Base-by-base conservation (phyloP, 257 asterid species). In the Scutellaria galericulata region DNA sequence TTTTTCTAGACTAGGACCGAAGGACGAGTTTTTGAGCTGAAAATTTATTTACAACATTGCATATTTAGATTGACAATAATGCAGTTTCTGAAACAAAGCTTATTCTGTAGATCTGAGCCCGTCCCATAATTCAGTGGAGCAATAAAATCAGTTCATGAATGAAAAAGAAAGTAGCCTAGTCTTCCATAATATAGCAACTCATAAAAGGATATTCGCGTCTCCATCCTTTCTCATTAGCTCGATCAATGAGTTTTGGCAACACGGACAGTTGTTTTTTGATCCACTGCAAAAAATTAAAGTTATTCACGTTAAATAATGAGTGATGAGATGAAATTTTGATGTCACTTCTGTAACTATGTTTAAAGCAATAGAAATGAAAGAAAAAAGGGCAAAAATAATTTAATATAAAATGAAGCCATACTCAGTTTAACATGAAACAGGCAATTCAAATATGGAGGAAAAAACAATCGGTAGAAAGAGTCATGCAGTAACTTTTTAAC, bases 221-320 rank as follows among this genome's bases (percentile, higher is more conserved):
- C 89, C 95, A 81, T 67, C 98, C 98, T 86, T 91, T 89, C 80
- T 88, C 98, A 75, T 88, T 86, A 75, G 96, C 93, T 10, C 40
- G 85, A 10, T 86, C 88, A 27, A 84, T 86, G 72, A 50, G 87
- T 13, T 35, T 64, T 61, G 66, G 76, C 90, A 89, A 63, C 76
- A 75, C 48, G 56, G 31, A 61, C 85, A 91, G 84, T 78, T 94
- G 90, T 82, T 81, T 83, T 42, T 18, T 63, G 88, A 94, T 89
- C 90, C 90, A 63, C 98, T 94, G 89, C 75, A 39, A 75, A 45
- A 42, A 31, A 74, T 14, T 54, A 56, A 68, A 73, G 37, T 59
- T 60, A 59, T 77, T 15, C 72, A 73, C 72, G 47, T 59, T 48
- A 55, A 64, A 53, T 37, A 70, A 41, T 20, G 45, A 78, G 66